Base-by-base conservation (phyloP, 306 rosid genomes). In the Inga oerstediana region DNA sequence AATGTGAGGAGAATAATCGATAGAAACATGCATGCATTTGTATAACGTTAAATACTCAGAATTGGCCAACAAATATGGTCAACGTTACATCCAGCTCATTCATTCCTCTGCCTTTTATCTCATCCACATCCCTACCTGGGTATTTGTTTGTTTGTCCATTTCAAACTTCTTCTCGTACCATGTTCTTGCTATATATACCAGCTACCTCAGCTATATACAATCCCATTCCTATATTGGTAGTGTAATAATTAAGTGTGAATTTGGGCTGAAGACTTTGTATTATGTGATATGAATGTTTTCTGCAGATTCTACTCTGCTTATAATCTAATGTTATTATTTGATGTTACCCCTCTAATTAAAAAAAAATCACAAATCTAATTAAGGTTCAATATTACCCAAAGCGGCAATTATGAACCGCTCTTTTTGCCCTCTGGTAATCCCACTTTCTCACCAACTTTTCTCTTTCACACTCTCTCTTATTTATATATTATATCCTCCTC, bases 401-500 rank as follows among this genome's bases (percentile, higher is more conserved):
- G 1, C 4, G 52, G 52, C 52, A 48, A 48, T 12, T 10, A 48
- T 13, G 54, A 76, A 34, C 78, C 64, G 77, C n/a, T 19, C 65
- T 69, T 76, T 39, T 68, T 44, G 22, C 67, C 72, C 43, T 62
- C 49, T 13, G 22, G 34, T 41, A 56, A 24, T 37, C 5, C 58
- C 64, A 32, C 66, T 35, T 13, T 1, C 41, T 34, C 77, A 72
- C 70, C 78, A 41, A 83, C 81, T 76, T 72, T 7, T 7, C 19
- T 48, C 34, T 7, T 7, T 30, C 64, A 3, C 46, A 32, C 13
- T 10, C 14, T 11, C 5, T 49, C 20, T 48, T 48, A 51, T 51
- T 81, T 83, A 77, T 78, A 81, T 79, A 81, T 64, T 62, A 27
- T 19, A 22, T 35, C 48, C 43, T 35, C n/a, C n/a, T 66, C 56